phyloP scores from a whole-genome alignment of 2,329 filamentous ascomycete species.

The Cadophora sp. region DNA sequence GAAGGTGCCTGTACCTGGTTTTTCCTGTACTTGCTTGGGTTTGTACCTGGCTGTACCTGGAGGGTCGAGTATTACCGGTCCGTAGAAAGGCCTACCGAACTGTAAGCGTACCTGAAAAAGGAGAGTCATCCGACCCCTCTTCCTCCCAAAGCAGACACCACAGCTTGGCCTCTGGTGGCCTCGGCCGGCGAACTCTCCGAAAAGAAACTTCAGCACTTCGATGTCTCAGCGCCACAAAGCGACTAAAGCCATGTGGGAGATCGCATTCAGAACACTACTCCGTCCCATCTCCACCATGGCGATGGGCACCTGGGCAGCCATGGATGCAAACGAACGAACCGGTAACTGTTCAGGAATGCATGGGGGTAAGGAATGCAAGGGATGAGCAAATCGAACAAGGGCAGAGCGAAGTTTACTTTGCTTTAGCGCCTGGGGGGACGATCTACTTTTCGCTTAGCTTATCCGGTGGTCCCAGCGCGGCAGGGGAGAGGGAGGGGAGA shows the following conservation, averaged over 20 bases:
- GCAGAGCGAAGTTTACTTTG: not conserved
- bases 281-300: slow-evolving; percentile 4
- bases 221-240: slow-evolving; percentile 11
- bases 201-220: not conserved
- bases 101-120: slow-evolving; percentile 7
- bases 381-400: not conserved
- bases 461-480: slow-evolving; percentile 5
- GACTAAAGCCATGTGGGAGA: not conserved
- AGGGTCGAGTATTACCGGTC: not conserved
- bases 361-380: not conserved
- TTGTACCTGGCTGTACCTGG: not conserved
- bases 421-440: not conserved
- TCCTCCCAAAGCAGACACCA: slow-evolving; percentile 4
- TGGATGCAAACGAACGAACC: not conserved
- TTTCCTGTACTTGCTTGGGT: not conserved
- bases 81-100: no score
- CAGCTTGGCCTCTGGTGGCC: not conserved
- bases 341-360: not conserved
- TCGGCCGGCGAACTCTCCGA: not conserved
- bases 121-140: slow-evolving; percentile 7
- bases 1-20: slow-evolving; percentile 3
- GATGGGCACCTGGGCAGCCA: not conserved
- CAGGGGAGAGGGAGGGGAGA: not conserved
- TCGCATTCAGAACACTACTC: not conserved
- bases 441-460: slow-evolving; percentile 9